Evolutionary conservation across 2,329 filamentous ascomycete species (phyloP), one percentile per base, ranked within the genome.

Genomic region (Trichophyton benhamiae): DNA sequence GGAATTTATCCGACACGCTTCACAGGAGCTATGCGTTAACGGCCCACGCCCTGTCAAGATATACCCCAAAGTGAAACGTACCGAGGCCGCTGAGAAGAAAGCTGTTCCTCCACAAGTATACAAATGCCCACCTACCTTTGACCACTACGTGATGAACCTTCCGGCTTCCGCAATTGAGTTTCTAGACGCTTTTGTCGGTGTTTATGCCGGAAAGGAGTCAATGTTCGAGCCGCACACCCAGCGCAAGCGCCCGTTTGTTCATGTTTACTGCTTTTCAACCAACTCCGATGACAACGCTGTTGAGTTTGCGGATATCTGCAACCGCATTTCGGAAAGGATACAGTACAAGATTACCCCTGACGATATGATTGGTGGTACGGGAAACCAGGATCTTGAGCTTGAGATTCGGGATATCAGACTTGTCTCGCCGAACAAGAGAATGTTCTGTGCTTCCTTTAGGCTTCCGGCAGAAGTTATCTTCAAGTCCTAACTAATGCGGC

Each of bases 101-200:
- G 38, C 33, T 13, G 69, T 70, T 20, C 71, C 73, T 13, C 71
- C 71, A 2, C 76, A 79, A 9, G 63, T 66, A 57, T 74, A 71
- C 61, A 67, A 66, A 27, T 71, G 72, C 53, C 92, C 92, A 1
- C 80, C 81, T 1, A 86, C 86, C 42, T 89, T 97, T 71, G 82
- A 85, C n/a, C 94, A 97, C 77, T 99, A 91, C 72, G 88, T 97
- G 66, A 96, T 99, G 89, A 99, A 99, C 75, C 86, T 99, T 15
- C 94, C 94, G 0, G 94, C 91, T 1, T 88, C 85, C 0, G 92
- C 94, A 0, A 86, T 94, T 63, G 86, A 88, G 62, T 99, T 99
- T 72, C 80, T 96, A 68, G 78, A 83, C 33, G 78, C 79, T 11
- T 95, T 91, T 78, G 83, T 85, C 20, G 92, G 94, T 3, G 75